Conservation (phyloP, 176 grass and related monocot genomes). For the Hordeum marinum region DNA sequence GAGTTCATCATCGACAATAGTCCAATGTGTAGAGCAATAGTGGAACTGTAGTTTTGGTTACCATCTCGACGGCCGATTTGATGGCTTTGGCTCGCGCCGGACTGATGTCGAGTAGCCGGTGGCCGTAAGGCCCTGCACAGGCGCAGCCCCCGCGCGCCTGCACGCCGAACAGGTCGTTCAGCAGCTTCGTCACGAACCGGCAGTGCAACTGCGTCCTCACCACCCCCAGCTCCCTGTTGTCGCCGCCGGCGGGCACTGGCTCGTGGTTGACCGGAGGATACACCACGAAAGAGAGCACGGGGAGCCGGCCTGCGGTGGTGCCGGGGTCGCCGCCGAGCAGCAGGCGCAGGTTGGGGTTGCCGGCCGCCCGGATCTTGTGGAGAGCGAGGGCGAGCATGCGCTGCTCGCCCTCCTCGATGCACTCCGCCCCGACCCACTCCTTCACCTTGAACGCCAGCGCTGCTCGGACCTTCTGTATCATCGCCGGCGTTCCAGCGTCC, state of each 20-base stretch:
- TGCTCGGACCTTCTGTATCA: conserved; percentile 71
- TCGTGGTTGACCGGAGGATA: not conserved
- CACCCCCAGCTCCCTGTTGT: not conserved
- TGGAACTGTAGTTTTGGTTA: not conserved
- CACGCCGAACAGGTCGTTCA: conserved; percentile 84
- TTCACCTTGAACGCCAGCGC: conserved; percentile 72
- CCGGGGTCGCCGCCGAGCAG: conserved; percentile 35
- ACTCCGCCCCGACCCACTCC: conserved; percentile 55
- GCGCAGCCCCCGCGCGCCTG: conserved; percentile 80
- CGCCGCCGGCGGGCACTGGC: not conserved
- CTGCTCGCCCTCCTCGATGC: conserved; percentile 22
- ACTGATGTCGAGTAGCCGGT: conserved; percentile 49
- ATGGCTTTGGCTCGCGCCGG: conserved; percentile 49
- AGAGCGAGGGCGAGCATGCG: conserved; percentile 21
- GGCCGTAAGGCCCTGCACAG: conserved; percentile 75
- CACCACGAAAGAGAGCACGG: conserved; percentile 67
- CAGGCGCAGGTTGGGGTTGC: conserved; percentile 29
- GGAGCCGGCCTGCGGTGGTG: conserved; percentile 22
- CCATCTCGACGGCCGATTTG: conserved; percentile 28
- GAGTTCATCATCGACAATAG: too few relatives aligned
- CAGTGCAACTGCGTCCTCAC: conserved; percentile 58
- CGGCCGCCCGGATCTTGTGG: not conserved
- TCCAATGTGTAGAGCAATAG: too few relatives aligned
- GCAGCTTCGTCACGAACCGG: conserved; percentile 68
- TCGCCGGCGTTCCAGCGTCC: conserved; percentile 64